Evolutionary conservation across 257 asterid species (phyloP).

Genomic region (Gentiana straminea): DNA sequence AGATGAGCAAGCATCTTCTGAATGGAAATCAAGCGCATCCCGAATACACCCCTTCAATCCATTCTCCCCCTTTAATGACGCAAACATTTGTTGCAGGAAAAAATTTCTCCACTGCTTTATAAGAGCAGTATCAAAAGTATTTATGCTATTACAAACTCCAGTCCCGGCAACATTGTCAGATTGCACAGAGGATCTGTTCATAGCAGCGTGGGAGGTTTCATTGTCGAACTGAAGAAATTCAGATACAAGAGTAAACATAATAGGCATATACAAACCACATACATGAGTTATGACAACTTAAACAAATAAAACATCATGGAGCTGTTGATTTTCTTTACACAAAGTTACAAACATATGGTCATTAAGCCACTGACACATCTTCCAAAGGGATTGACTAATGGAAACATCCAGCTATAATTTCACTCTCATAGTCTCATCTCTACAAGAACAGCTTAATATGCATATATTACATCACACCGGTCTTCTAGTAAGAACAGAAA

Average conservation of each 20-base stretch:
- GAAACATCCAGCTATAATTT: no score
- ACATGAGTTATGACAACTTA: background rate
- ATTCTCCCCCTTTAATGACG: slow-evolving; percentile 38
- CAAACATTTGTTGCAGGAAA: slow-evolving; percentile 51
- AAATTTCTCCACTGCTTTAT: slow-evolving; percentile 35
- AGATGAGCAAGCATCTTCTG: slow-evolving; percentile 35
- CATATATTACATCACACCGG: no score
- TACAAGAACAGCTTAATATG: no score
- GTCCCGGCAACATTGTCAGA: slow-evolving; percentile 22
- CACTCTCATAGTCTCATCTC: no score
- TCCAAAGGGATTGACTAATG: background rate
- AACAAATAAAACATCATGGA: background rate
- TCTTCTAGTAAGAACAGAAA: no score
- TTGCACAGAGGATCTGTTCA: slow-evolving; percentile 13
- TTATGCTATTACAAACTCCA: slow-evolving; percentile 12
- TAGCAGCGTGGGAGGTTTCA: slow-evolving; percentile 14
- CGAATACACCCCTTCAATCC: slow-evolving; percentile 40
- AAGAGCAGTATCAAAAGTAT: slow-evolving; percentile 21
- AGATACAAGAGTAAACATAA: slow-evolving; percentile 6
- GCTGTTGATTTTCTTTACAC: background rate
- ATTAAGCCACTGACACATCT: background rate
- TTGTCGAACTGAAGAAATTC: slow-evolving; percentile 26
- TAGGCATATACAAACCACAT: slow-evolving; percentile 7
- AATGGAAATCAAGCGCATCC: slow-evolving; percentile 27
- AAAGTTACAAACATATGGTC: background rate